Evolutionary conservation across 345 rosid genomes (phyloP), one percentile per base, ranked within the genome.

Genomic region (Salix viminalis): DNA sequence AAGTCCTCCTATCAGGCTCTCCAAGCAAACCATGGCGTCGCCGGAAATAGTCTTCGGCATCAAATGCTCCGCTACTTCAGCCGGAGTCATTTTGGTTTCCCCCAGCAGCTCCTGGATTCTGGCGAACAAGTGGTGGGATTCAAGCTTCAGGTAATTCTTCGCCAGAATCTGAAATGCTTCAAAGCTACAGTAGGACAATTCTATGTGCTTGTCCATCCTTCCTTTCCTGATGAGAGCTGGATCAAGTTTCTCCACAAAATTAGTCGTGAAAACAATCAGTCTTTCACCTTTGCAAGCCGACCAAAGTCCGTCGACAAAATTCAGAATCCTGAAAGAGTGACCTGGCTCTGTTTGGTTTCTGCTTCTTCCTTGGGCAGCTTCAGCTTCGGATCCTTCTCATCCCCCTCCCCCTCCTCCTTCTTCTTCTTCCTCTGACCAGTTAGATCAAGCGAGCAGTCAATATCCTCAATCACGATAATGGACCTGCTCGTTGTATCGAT

Each of bases 21-120:
- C 75, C 80, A 77, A 16, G 64, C 65, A 62, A n/a, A 52, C 54
- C 18, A 3, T 37, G 16, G 61, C 26, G 34, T 77, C 75, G 24
- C 75, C 70, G 1, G 52, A 5, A 23, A n/a, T 12, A 19, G 75
- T 77, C 26, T 70, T 77, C 0, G 80, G 80, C 80, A 70, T 77
- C 66, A 77, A 64, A 50, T 71, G 71, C 64, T 77, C 80, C 0
- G 80, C 75, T 5, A 77, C 80, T 3, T 77, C 80, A 46, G 80
- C 80, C 3, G 80, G 80, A 0, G 80, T 77, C 66, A 77, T 77
- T 9, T 18, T 65, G 18, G 56, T 34, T 24, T 65, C 80, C 1
- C 14, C 24, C 65, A 77, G 28, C 71, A 77, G 2, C 16, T 70
- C 71, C 1, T 24, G 18, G 46, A 69, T 69, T 13, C 4, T 39